Base-by-base conservation (phyloP, 371 early-diverging fungal species). In the Batkoa obscura region DNA sequence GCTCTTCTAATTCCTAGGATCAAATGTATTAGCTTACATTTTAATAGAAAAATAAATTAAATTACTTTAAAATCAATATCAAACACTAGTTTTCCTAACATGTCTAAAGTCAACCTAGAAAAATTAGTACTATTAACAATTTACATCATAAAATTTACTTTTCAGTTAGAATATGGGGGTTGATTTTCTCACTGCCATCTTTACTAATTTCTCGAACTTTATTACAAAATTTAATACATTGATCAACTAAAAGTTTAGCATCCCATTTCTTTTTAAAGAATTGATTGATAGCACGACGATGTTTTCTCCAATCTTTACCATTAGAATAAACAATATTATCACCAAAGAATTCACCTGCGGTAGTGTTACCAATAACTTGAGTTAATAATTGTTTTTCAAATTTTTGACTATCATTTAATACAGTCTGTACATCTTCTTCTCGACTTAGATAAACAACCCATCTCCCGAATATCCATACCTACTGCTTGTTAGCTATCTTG, bases 201-300 rank as follows among this genome's bases (percentile, higher is more conserved):
- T n/a, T n/a, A 45, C 4, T 4, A 4, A 15, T 8, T 45, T 23
- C 10, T 4, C n/a, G n/a, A 53, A 30, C 6, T 37, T 3, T 12
- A 17, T 36, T 13, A 30, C 30, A 12, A 34, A 37, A 38, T 39
- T 36, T 36, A 30, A 6, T 2, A 34, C n/a, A n/a, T n/a, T n/a
- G 15, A 15, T 38, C 38, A 2, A 37, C 5, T 13, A 53, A 17
- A 9, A 30, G 53, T 12, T 35, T 6, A 4, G 34, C 2, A 8
- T 38, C 34, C 53, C 53, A 53, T 15, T 39, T 34, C 53, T 53
- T 53, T 35, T 47, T 30, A 42, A 55, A 55, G 17, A 55, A 43
- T 2, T 41, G 23, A 30, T 55, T 55, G 3, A 42, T 36, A 13
- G 17, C 13, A 17, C 43, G 31, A 2, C 56, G 8, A 32, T 43